Conservation (phyloP, 306 rosid species). For the Notholithocarpus densiflorus region DNA sequence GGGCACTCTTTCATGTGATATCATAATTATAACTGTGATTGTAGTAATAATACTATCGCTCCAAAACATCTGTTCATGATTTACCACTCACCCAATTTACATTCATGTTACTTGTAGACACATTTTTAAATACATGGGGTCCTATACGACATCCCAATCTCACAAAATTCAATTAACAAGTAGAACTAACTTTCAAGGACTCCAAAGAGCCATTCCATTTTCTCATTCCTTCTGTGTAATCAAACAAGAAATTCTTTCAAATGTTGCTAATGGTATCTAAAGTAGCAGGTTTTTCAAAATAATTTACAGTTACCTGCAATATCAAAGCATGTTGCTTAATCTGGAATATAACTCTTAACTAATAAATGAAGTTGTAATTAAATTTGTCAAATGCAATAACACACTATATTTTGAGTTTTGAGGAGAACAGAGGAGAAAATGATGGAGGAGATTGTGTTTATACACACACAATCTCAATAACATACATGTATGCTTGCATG, state of each 20-base stretch:
- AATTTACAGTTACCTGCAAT: conserved; percentile 59
- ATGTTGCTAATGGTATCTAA: conserved; percentile 8
- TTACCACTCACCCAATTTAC: not conserved
- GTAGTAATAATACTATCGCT: not conserved
- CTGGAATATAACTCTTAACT: not conserved
- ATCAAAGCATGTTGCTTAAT: conserved; percentile 13
- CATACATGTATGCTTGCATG: not conserved
- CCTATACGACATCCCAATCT: not conserved
- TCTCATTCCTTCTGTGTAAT: conserved; percentile 13
- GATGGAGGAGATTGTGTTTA: not conserved
- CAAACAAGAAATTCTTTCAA: conserved; percentile 16
- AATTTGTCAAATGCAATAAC: not conserved
- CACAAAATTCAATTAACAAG: not conserved
- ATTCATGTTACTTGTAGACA: not conserved
- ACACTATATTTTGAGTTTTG: not conserved
- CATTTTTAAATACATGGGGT: not conserved
- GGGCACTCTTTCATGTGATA: not conserved
- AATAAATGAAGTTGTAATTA: not conserved
- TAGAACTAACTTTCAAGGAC: not conserved
- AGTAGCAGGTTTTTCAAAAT: conserved; percentile 5
- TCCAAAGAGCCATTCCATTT: not conserved
- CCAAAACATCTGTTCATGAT: not conserved
- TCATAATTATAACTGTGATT: not conserved
- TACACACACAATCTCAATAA: too few species aligned
- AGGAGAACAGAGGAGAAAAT: not conserved